Evolutionary conservation across 2,329 filamentous ascomycete species (phyloP), one percentile per base, ranked within the genome.

Genomic region (Beauveria caledonica): DNA sequence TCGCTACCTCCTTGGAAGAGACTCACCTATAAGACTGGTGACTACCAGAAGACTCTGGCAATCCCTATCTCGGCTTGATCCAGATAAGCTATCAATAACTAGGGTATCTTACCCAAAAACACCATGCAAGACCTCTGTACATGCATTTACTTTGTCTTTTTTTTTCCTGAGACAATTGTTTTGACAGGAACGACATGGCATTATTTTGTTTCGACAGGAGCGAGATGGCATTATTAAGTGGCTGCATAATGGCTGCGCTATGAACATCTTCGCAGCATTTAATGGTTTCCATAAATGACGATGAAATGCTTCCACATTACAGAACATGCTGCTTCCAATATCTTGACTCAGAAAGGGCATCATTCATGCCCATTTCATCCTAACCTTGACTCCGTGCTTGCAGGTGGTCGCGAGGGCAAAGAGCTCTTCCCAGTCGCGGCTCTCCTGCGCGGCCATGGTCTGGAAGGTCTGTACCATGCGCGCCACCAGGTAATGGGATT

Each of bases 331-430:
- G 17, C 3, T 45, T 45, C 25, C 3, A 8, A n/a, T 2, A 19
- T 42, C 13, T 36, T 36, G 33, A 56, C n/a, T 39, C 45, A 3
- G 42, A 15, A 29, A 29, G 9, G 4, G 1, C 40, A 13, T 6
- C 5, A 21, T 10, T 58, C 19, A 61, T 23, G 54, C 57, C 51
- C 59, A 62, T 1, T 19, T 36, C 55, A 67, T 23, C 15, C 59
- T 62, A 5, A 68, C 67, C 13, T 64, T 53, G 5, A 68, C 65
- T 8, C 72, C 72, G 48, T 73, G 68, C 53, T 68, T 73, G 10
- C 71, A 73, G 8, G 71, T 73, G 17, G 71, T 64, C 6, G 71
- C 70, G 54, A 74, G 63, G 2, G 71, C 71, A 57, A 72, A 72
- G 23, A 70, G 58, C 62, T 74, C 72, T 52, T 67, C 64, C 72